These are phyloP conservation scores for Paramarasmius palmivorus DNA, from an alignment of 1,284 basidiomycete genomes.

Conservation along the genomic window DNA sequence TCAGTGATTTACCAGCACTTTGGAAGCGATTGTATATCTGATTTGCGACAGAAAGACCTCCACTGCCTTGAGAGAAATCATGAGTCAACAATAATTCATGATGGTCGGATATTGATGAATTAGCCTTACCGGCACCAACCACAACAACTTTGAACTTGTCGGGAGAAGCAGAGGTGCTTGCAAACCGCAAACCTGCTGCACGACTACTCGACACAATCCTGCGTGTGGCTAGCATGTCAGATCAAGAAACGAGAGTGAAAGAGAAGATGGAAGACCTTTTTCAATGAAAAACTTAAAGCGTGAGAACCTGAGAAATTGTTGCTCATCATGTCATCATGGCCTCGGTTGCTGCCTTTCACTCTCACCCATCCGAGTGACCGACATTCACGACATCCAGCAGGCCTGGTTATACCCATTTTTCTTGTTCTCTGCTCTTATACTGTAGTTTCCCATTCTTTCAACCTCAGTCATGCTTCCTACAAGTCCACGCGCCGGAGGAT, in stretches of 20 bases:
- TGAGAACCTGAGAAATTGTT: too few relatives aligned
- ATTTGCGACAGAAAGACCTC: constrained; percentile 76
- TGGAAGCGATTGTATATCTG: constrained; percentile 82
- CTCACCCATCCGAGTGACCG: constrained; percentile 4
- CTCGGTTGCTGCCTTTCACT: constrained; percentile 6
- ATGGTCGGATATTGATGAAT: not conserved
- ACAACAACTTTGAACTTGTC: constrained; percentile 57
- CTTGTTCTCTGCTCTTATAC: constrained; percentile 14
- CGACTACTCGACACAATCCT: constrained; percentile 1
- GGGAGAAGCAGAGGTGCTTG: constrained; percentile 39
- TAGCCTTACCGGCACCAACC: constrained; percentile 60
- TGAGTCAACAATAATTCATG: constrained; percentile 6
- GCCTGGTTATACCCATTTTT: constrained; percentile 4
- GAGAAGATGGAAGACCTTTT: not conserved
- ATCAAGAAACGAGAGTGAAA: not conserved
- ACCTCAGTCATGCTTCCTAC: constrained; percentile 12
- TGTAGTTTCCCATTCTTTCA: not conserved
- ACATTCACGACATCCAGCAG: not conserved
- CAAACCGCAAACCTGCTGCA: constrained; percentile 25
- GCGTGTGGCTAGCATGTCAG: constrained; percentile 13
- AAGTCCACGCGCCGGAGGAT: constrained; percentile 20
- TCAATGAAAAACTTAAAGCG: not conserved
- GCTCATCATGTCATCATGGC: too few relatives aligned
- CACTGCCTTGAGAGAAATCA: constrained; percentile 61
- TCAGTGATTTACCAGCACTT: constrained; percentile 65